Evolutionary conservation across 2,329 filamentous ascomycete genomes (phyloP).

Genomic region (Falciphora oryzae): DNA sequence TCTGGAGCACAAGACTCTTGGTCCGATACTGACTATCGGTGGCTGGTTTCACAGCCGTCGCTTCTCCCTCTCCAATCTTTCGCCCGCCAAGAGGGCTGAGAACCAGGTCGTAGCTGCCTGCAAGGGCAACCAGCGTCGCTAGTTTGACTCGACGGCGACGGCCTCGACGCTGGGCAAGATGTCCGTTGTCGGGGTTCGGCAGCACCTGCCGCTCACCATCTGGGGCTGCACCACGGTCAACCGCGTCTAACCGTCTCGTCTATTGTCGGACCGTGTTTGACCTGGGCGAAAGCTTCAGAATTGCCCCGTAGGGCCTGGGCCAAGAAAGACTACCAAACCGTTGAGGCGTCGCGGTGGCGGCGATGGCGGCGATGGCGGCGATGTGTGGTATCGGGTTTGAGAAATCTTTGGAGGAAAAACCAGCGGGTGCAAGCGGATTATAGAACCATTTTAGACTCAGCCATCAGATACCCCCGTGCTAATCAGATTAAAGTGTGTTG

Average conservation of each 20-base stretch:
- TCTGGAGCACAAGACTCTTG: neutral
- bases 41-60: neutral
- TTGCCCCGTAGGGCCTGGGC: neutral
- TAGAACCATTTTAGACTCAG: too few relatives aligned
- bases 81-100: slow-evolving; percentile 8
- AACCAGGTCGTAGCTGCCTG: slow-evolving; percentile 2
- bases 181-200: slow-evolving; percentile 2
- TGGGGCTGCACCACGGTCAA: neutral
- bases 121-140: neutral
- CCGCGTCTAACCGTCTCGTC: neutral
- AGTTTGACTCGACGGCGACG: slow-evolving; percentile 4
- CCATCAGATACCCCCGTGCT: too few relatives aligned
- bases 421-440: too few relatives aligned
- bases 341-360: neutral
- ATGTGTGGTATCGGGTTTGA: too few relatives aligned
- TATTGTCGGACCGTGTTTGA: neutral
- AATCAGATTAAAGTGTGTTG: too few relatives aligned
- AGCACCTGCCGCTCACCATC: neutral
- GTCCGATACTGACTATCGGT: neutral
- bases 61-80: slow-evolving; percentile 8
- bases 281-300: neutral
- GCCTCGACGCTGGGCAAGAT: slow-evolving; percentile 8
- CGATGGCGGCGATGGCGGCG: neutral
- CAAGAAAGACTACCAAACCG: neutral
- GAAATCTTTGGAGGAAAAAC: too few relatives aligned